Percentiles rank a stretch among this genome's conserved stretches.
phyloP scores from a whole-genome alignment of 345 rosid species.

The Turritis glabra region DNA sequence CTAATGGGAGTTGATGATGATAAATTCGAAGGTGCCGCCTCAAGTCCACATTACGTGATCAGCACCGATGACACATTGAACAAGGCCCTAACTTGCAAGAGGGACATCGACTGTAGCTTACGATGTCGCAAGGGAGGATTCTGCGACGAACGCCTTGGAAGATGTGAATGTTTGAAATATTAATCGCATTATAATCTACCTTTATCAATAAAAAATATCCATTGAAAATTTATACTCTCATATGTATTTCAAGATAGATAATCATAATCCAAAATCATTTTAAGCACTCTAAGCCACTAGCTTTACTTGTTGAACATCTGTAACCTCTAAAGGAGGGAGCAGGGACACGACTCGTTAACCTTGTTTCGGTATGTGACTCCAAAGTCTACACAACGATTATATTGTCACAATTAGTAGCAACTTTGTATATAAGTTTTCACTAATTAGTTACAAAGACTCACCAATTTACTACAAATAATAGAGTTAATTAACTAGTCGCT shows the following conservation, averaged over 20 bases:
- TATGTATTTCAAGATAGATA: neutral
- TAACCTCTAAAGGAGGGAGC: too few species aligned
- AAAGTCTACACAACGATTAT: too few species aligned
- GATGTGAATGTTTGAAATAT: neutral
- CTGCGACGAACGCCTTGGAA: neutral
- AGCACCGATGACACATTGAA: neutral
- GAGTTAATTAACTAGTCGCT: too few species aligned
- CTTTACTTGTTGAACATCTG: too few species aligned
- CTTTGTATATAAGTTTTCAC: too few species aligned
- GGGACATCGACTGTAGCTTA: neutral
- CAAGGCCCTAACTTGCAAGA: neutral
- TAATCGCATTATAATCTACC: neutral
- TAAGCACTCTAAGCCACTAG: too few species aligned
- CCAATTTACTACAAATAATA: too few species aligned
- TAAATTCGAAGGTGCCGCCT: neutral
- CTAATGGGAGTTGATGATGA: neutral
- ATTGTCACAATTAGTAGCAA: too few species aligned
- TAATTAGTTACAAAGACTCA: too few species aligned
- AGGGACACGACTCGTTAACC: too few species aligned
- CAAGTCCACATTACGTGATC: neutral
- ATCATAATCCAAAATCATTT: neutral
- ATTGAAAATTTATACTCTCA: neutral
- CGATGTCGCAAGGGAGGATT: neutral
- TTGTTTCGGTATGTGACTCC: too few species aligned
- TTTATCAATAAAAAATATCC: too few species aligned